A percentile compares a stretch with the other conserved stretches of the same genome.
Evolutionary conservation across 129 eudicot species (phyloP).

Genomic region (Lactuca saligna): DNA sequence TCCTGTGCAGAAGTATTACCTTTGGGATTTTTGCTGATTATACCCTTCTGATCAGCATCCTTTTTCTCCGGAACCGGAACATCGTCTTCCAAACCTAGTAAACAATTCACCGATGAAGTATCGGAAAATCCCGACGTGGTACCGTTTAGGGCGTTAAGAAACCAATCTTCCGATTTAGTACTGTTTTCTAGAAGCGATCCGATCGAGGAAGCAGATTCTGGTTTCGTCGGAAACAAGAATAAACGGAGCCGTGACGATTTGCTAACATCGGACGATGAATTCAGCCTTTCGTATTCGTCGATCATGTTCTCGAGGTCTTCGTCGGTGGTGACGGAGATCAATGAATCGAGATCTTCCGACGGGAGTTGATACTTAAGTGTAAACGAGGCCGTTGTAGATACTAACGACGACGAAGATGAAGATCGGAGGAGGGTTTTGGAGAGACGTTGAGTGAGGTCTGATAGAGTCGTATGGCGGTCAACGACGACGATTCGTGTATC

Average conservation of each 20-base stretch:
- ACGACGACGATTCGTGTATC: constrained; percentile 55
- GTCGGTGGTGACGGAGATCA: constrained; percentile 52
- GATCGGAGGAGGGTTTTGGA: constrained; percentile 37
- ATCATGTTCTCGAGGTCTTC: constrained; percentile 68
- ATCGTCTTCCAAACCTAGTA: constrained; percentile 60
- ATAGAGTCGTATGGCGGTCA: constrained; percentile 37
- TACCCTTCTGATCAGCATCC: constrained; percentile 29
- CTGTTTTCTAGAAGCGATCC: constrained; percentile 51
- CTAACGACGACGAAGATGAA: constrained; percentile 14
- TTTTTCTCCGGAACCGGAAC: constrained; percentile 29
- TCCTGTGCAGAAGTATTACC: constrained; percentile 35
- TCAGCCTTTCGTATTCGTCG: constrained; percentile 67
- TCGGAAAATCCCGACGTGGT: constrained; percentile 66
- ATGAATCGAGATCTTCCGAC: constrained; percentile 63
- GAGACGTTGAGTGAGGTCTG: constrained; percentile 33
- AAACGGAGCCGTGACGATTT: constrained; percentile 46
- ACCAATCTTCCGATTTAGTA: constrained; percentile 79
- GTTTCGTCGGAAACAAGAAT: constrained; percentile 53
- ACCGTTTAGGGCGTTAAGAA: constrained; percentile 68
- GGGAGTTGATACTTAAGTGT: constrained; percentile 63
- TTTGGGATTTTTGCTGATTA: constrained; percentile 24
- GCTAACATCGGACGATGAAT: constrained; percentile 15
- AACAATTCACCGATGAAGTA: constrained; percentile 55
- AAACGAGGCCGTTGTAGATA: constrained; percentile 41
- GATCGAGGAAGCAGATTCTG: constrained; percentile 45